Evolutionary conservation across 768 basidiomycete genomes (phyloP), one percentile per base, ranked within the genome.

Genomic region (Suillus alpinus): DNA sequence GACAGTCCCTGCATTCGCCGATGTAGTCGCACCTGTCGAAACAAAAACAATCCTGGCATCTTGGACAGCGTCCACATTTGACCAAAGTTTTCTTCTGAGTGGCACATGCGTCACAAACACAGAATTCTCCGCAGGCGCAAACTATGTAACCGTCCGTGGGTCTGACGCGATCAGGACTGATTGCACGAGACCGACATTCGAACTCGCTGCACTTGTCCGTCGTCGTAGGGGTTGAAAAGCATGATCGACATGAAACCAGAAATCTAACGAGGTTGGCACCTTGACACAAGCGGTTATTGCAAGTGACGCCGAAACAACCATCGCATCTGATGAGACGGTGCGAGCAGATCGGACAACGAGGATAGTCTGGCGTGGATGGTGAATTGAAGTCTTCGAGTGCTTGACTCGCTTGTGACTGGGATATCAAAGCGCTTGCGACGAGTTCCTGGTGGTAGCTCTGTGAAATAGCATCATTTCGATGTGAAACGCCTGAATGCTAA

Each of bases 21-120:
- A 71, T 71, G 52, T 73, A 71, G 2, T 62, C 57, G 71, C 69
- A 73, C 46, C 26, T 3, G 49, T 63, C 32, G 23, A 50, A 16
- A 59, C 69, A 71, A 44, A 56, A 71, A 52, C 47, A 50, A 47
- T 53, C 34, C 0, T 9, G 57, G 60, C 71, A 71, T 23, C 32
- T 67, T 20, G 63, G 60, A 10, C 70, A 73, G 29, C 31, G 49
- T 50, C 18, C 18, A n/a, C 29, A 18, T 0, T 3, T 2, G 10
- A n/a, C 12, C 18, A n/a, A 18, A 31, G 2, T 3, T n/a, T 50
- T n/a, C 10, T 49, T 29, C 9, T 50, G 18, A 50, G 49, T 47
- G 26, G 26, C 49, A 32, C 49, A 50, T 2, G 29, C 2, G 18
- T 29, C 49, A 32, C 49, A 50, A n/a, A 50, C 9, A 29, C 49